These are phyloP conservation scores for Aspergillus transmontanensis DNA, from an alignment of 2,329 filamentous ascomycete genomes.

Conservation along the genomic window DNA sequence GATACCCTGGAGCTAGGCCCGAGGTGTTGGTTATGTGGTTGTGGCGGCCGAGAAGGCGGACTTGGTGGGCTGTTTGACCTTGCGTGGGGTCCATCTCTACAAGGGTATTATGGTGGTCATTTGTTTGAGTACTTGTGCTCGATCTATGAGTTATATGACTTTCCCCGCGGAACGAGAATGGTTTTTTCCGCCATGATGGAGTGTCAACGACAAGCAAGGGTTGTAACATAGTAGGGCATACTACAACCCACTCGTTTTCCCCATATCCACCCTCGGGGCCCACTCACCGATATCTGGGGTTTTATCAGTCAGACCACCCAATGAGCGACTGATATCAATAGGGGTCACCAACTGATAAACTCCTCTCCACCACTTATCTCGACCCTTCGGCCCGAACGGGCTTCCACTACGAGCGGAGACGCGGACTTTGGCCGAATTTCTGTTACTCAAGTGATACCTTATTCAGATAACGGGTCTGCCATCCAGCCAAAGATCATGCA, in stretches of 20 bases:
- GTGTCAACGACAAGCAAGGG: background rate
- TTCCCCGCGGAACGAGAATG: background rate
- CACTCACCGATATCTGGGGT: conserved; percentile 29
- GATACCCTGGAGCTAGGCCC: conserved; percentile 56
- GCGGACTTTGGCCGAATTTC: conserved; percentile 2
- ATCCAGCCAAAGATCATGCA: background rate
- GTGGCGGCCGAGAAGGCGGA: conserved; percentile 49
- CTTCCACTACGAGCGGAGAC: background rate
- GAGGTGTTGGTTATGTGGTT: conserved; percentile 52
- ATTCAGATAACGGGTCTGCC: background rate
- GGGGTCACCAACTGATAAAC: background rate
- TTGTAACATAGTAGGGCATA: no score
- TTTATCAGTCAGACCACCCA: background rate
- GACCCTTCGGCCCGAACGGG: conserved; percentile 9
- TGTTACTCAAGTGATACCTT: conserved; percentile 8
- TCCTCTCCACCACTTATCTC: conserved; percentile 14
- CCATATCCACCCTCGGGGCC: conserved; percentile 23
- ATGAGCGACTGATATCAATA: background rate
- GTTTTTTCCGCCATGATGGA: background rate
- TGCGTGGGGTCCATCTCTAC: background rate
- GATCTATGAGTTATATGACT: background rate
- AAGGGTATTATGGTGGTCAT: background rate
- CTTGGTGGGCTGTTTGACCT: conserved; percentile 34
- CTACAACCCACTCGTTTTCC: background rate
- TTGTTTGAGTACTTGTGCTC: background rate